Evolutionary conservation across 495 filamentous ascomycete species (phyloP).

Genomic region (Aspergillus biplanus): DNA sequence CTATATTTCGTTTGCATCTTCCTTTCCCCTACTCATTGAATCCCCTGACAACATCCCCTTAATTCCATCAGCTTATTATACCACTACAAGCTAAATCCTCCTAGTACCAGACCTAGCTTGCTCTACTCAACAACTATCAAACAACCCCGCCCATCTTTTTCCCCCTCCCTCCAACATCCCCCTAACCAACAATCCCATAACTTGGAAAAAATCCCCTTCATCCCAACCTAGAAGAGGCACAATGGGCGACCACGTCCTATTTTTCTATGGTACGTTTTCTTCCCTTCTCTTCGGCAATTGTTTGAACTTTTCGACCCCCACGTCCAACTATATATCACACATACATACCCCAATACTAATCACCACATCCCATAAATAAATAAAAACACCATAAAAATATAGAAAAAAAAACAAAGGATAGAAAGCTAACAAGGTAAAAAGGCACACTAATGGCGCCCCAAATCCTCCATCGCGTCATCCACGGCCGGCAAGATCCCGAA

Average conservation of each 20-base stretch:
- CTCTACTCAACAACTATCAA: too few relatives aligned
- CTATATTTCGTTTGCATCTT: too few relatives aligned
- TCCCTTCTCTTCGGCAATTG: conserved; percentile 3
- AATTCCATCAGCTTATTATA: too few relatives aligned
- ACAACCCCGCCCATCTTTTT: too few relatives aligned
- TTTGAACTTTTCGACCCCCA: conserved; percentile 5
- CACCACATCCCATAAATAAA: background rate
- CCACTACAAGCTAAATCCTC: too few relatives aligned
- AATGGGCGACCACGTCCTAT: conserved; percentile 54
- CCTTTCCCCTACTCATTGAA: too few relatives aligned
- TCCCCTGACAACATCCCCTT: too few relatives aligned
- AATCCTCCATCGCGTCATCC: conserved; percentile 82
- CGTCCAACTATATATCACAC: background rate
- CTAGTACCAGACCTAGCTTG: too few relatives aligned
- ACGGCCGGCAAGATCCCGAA: conserved; percentile 57
- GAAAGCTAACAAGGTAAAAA: conserved; percentile 25
- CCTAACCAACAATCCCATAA: background rate
- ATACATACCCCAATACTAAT: too few relatives aligned
- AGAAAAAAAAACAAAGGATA: background rate
- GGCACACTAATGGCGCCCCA: conserved; percentile 73
- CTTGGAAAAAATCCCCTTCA: background rate
- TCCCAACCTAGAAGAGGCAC: background rate
- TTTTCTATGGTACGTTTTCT: conserved; percentile 58
- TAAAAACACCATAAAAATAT: background rate
- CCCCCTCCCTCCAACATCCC: background rate